Conservation (phyloP, 1,139 yeast species). For the Debaryomyces psychrophilus region DNA sequence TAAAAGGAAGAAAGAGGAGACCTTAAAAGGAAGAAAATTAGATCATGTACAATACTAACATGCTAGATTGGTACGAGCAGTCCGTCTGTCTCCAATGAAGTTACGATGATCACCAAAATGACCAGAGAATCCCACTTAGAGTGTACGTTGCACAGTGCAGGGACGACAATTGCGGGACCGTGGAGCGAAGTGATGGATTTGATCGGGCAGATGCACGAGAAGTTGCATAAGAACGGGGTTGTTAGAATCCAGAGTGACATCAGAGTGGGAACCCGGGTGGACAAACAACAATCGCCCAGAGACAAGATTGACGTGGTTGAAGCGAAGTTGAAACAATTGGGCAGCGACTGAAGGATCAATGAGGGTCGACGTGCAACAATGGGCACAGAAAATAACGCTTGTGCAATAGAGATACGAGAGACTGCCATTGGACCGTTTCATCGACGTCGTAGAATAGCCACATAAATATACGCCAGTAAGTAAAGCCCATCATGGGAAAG, state of each 20-base stretch:
- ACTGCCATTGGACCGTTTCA: too few relatives aligned
- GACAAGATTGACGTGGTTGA: constrained; percentile 68
- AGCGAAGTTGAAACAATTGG: constrained; percentile 41
- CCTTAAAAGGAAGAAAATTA: neutral
- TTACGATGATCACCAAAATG: constrained; percentile 65
- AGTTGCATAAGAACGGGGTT: constrained; percentile 68
- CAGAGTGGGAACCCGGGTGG: constrained; percentile 80
- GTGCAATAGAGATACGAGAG: neutral
- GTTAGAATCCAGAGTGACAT: constrained; percentile 83
- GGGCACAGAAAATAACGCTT: neutral
- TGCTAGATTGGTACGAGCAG: constrained; percentile 72
- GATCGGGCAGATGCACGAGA: constrained; percentile 78
- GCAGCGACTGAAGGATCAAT: neutral
- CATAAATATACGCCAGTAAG: neutral
- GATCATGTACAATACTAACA: constrained; percentile 8
- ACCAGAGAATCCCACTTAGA: constrained; percentile 64
- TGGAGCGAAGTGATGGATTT: constrained; percentile 83
- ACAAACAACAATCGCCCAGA: constrained; percentile 64
- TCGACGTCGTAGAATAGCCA: too few relatives aligned
- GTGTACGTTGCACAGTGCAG: constrained; percentile 82
- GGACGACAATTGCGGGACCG: constrained; percentile 90
- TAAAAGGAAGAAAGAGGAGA: too few relatives aligned
- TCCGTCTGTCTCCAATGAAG: constrained; percentile 80
- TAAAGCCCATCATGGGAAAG: neutral
- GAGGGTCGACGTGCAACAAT: neutral